These are phyloP conservation scores for Phytophthora ohioensis DNA, from an alignment of 352 stramenopile species.

Conservation along the genomic window DNA sequence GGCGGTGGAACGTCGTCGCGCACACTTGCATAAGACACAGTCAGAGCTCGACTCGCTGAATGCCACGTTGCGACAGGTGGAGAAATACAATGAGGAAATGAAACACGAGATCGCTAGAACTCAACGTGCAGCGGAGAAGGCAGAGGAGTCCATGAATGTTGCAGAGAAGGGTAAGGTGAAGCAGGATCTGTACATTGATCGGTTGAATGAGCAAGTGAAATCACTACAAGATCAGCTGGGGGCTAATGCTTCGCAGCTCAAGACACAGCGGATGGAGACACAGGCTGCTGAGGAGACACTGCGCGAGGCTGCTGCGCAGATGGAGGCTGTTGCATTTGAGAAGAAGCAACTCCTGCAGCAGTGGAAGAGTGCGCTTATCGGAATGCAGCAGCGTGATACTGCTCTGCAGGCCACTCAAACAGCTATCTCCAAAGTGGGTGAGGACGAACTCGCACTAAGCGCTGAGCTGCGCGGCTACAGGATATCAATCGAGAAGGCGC, in stretches of 20 bases:
- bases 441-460: constrained; percentile 86
- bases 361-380: constrained; percentile 95
- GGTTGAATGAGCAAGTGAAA: constrained; percentile 92
- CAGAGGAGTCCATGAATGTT: constrained; percentile 92
- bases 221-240: constrained; percentile 88
- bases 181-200: constrained; percentile 96
- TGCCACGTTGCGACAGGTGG: constrained; percentile 86
- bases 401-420: constrained; percentile 90
- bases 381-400: constrained; percentile 91
- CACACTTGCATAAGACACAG: constrained; percentile 85
- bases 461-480: constrained; percentile 91
- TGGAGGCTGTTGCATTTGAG: constrained; percentile 94
- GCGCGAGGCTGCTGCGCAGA: constrained; percentile 86
- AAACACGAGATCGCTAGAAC: constrained; percentile 94
- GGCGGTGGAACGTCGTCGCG: constrained; percentile 63
- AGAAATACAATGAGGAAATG: constrained; percentile 96
- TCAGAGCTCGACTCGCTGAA: constrained; percentile 91
- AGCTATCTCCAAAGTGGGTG: constrained; percentile 79
- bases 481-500: constrained; percentile 83
- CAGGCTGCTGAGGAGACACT: constrained; percentile 89
- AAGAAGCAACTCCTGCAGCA: constrained; percentile 96
- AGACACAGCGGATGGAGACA: constrained; percentile 88
- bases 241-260: constrained; percentile 82
- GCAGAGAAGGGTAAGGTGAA: constrained; percentile 94
- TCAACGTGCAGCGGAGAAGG: constrained; percentile 93